phyloP scores from a whole-genome alignment of 176 grass and related monocot genomes.

The Hyparrhenia diplandra region DNA sequence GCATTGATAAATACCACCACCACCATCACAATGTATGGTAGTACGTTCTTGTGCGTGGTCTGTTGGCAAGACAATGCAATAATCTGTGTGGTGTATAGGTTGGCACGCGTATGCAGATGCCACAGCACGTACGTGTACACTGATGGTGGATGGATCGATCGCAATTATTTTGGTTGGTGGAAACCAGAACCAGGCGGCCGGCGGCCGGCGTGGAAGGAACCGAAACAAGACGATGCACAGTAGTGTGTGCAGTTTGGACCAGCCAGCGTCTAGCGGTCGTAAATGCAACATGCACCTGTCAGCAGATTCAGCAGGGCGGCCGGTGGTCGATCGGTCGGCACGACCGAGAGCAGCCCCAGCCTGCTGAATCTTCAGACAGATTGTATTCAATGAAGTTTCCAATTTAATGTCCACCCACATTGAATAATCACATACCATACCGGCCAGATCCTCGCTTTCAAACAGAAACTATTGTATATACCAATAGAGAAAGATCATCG shows the following conservation, averaged over 20 bases:
- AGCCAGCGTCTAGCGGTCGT: background rate
- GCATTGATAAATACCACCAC: too few species aligned
- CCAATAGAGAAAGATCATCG: too few species aligned
- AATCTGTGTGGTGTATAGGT: too few species aligned
- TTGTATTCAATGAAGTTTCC: too few species aligned
- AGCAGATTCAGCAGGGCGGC: too few species aligned
- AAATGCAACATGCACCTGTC: constrained; percentile 14
- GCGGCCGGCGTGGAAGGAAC: constrained; percentile 1
- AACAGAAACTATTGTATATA: too few species aligned
- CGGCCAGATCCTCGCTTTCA: background rate
- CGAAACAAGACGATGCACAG: constrained; percentile 21
- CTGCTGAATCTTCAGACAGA: background rate
- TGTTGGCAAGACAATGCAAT: too few species aligned
- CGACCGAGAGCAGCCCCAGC: background rate
- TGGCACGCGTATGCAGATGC: too few species aligned
- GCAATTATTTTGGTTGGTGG: constrained; percentile 37
- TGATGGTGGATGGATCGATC: background rate
- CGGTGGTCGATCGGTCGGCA: too few species aligned
- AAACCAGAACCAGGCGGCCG: background rate
- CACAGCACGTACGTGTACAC: too few species aligned
- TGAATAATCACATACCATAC: background rate
- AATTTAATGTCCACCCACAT: background rate
- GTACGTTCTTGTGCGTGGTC: too few species aligned
- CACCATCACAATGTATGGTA: too few species aligned
- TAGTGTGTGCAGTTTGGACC: background rate